A percentile compares a stretch with the other conserved stretches of the same genome.
These are phyloP conservation scores for Vickermania ingenoplastis DNA, from an alignment of 208 protist genomes.

Conservation along the genomic window DNA sequence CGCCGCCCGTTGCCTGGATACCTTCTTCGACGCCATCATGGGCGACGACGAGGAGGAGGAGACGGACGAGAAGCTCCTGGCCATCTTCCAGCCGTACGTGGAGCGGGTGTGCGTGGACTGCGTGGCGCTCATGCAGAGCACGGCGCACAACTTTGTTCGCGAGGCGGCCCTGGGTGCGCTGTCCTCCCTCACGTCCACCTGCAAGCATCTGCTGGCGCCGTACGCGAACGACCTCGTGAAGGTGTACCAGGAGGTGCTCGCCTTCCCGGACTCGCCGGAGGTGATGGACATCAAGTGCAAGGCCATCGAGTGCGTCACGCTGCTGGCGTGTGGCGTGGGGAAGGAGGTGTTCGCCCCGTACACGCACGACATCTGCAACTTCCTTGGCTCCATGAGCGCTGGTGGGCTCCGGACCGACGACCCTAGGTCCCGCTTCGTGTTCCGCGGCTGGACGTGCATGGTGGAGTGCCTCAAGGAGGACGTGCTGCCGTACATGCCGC, in stretches of 20 bases:
- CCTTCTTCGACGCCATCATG: constrained; percentile 57
- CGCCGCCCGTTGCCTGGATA: constrained; percentile 56
- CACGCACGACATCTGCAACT: constrained; percentile 57
- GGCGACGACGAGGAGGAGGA: constrained; percentile 48
- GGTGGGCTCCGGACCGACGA: constrained; percentile 48
- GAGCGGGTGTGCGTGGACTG: constrained; percentile 44
- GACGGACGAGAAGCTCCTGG: constrained; percentile 13
- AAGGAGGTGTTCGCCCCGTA: constrained; percentile 61
- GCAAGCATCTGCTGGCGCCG: constrained; percentile 40
- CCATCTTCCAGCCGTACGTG: constrained; percentile 45
- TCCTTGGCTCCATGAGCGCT: constrained; percentile 32
- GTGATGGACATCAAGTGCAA: constrained; percentile 66
- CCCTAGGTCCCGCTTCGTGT: constrained; percentile 52
- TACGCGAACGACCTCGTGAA: constrained; percentile 56
- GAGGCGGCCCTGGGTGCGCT: constrained; percentile 55
- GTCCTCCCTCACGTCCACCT: constrained; percentile 58
- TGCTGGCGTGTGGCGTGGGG: constrained; percentile 71
- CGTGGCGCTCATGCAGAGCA: constrained; percentile 37
- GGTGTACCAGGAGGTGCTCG: constrained; percentile 66
- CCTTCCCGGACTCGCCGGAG: constrained; percentile 46
- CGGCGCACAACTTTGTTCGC: constrained; percentile 43
- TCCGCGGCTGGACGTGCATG: constrained; percentile 87
- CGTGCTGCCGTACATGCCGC: constrained; percentile 56
- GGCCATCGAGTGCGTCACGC: constrained; percentile 76
- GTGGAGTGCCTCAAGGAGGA: constrained; percentile 70